Conservation (phyloP, 495 filamentous ascomycete genomes). For the Peziza echinospora region DNA sequence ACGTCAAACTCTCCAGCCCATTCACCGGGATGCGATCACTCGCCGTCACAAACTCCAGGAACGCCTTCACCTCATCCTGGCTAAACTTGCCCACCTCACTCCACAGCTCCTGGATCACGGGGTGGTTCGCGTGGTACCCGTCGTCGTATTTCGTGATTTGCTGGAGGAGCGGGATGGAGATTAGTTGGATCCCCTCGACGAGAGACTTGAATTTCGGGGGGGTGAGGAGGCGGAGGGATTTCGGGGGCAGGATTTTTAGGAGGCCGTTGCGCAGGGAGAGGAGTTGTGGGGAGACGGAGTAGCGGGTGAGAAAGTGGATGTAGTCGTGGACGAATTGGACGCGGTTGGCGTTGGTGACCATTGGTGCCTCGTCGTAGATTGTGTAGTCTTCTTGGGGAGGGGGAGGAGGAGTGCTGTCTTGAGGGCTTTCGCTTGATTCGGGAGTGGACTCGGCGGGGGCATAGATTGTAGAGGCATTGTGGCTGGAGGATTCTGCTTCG, state of each 20-base stretch:
- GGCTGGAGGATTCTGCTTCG: not conserved
- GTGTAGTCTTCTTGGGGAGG: not conserved
- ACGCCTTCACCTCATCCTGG: slow-evolving; percentile 40
- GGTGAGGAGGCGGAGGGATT: slow-evolving; percentile 33
- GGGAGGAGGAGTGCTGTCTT: too few relatives aligned
- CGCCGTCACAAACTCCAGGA: slow-evolving; percentile 89
- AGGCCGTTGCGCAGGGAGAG: slow-evolving; percentile 69
- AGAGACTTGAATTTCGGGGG: slow-evolving; percentile 47
- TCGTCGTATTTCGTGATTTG: slow-evolving; percentile 49
- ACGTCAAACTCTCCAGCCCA: slow-evolving; percentile 36
- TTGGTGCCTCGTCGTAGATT: slow-evolving; percentile 26
- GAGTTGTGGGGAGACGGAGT: slow-evolving; percentile 55
- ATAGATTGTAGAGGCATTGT: not conserved
- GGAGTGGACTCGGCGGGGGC: slow-evolving; percentile 15
- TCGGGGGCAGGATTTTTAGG: slow-evolving; percentile 45
- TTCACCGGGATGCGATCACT: slow-evolving; percentile 54
- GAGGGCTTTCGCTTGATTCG: slow-evolving; percentile 15
- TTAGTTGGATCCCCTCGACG: slow-evolving; percentile 59
- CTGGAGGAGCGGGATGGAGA: slow-evolving; percentile 51
- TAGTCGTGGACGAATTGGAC: slow-evolving; percentile 68
- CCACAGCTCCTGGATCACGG: slow-evolving; percentile 65
- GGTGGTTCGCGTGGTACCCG: slow-evolving; percentile 47
- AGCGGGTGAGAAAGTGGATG: slow-evolving; percentile 60
- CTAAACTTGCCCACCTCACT: slow-evolving; percentile 44
- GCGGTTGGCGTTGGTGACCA: slow-evolving; percentile 59